phyloP scores from a whole-genome alignment of 805 yeast genomes.

The Kazachstania martiniae region DNA sequence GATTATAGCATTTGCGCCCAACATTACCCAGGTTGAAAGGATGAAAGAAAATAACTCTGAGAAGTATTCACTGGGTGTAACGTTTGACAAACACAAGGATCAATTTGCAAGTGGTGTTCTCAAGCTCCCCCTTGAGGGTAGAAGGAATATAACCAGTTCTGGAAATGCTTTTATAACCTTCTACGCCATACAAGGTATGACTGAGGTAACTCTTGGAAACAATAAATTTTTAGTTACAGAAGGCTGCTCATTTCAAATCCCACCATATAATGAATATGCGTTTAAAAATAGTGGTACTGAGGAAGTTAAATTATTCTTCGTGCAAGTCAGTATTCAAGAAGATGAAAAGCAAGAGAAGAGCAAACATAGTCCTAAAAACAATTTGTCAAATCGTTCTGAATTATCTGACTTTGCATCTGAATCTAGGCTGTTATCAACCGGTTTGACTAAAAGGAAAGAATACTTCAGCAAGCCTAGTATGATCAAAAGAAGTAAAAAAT shows the following conservation, averaged over 20 bases:
- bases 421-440: too few relatives aligned
- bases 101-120: conserved; percentile 66
- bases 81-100: conserved; percentile 53
- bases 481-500: too few relatives aligned
- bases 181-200: conserved; percentile 58
- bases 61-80: conserved; percentile 48
- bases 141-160: conserved; percentile 48
- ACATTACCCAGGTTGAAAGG: conserved; percentile 37
- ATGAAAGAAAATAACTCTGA: conserved; percentile 34
- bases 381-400: too few relatives aligned
- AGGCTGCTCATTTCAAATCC: conserved; percentile 77
- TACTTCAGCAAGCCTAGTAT: too few relatives aligned
- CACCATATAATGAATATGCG: conserved; percentile 64
- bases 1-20: conserved; percentile 54
- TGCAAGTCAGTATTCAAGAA: conserved; percentile 40
- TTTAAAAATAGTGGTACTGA: conserved; percentile 50
- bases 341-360: too few relatives aligned
- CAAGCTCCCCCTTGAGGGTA: conserved; percentile 52
- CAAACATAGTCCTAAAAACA: too few relatives aligned
- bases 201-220: conserved; percentile 56
- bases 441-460: too few relatives aligned
- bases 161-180: conserved; percentile 57
- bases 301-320: conserved; percentile 60
- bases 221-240: conserved; percentile 47
- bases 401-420: too few relatives aligned